Evolutionary conservation across 306 rosid genomes (phyloP).

Genomic region (Sindora glabra): DNA sequence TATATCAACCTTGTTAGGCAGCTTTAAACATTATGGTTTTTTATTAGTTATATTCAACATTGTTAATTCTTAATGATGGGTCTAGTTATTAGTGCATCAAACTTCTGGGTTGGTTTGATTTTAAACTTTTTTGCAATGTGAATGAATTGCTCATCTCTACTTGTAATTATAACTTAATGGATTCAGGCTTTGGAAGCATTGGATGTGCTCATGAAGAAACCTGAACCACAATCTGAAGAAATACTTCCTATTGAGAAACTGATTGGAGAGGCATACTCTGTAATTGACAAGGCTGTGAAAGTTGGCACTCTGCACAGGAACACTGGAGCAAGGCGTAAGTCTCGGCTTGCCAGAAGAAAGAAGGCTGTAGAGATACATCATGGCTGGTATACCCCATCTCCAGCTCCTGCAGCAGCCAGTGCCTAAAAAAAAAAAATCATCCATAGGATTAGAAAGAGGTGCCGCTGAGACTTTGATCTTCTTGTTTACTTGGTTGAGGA

Average conservation of each 20-base stretch:
- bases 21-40: background rate
- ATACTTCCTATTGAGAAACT: slow-evolving; percentile 69
- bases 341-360: slow-evolving; percentile 91
- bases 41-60: background rate
- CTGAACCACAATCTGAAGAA: slow-evolving; percentile 67
- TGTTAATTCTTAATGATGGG: background rate
- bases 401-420: slow-evolving; percentile 30
- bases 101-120: background rate
- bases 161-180: background rate
- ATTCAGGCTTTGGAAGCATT: slow-evolving; percentile 83
- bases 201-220: slow-evolving; percentile 70
- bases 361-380: slow-evolving; percentile 84
- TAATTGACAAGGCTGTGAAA: slow-evolving; percentile 89
- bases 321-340: slow-evolving; percentile 82
- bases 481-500: background rate
- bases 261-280: slow-evolving; percentile 87
- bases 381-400: slow-evolving; percentile 80
- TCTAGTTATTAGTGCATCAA: background rate
- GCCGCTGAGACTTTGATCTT: slow-evolving; percentile 1
- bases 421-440: slow-evolving; percentile 28
- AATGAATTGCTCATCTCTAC: background rate
- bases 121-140: background rate
- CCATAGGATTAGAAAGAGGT: slow-evolving; percentile 10
- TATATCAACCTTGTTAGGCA: background rate
- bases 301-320: slow-evolving; percentile 86